Conservation (phyloP, 768 basidiomycete species). For the Trametes elegans region DNA sequence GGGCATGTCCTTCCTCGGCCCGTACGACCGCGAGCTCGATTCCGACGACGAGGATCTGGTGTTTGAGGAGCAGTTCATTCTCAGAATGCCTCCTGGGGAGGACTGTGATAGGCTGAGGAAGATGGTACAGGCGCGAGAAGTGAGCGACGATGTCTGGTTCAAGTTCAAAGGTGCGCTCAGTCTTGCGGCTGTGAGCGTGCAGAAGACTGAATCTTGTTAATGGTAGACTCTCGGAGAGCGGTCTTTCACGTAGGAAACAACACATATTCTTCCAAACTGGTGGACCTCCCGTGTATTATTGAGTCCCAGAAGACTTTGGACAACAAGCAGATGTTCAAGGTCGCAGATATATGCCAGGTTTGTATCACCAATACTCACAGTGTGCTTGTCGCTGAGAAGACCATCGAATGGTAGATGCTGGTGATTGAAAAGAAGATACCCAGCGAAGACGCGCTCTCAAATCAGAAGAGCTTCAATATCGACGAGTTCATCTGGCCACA, state of each 20-base stretch:
- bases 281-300: slow-evolving; percentile 91
- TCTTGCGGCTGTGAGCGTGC: too few species aligned
- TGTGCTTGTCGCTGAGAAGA: not conserved
- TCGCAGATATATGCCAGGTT: slow-evolving; percentile 97
- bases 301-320: slow-evolving; percentile 97
- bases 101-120: slow-evolving; percentile 78
- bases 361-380: slow-evolving; percentile 11
- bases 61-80: slow-evolving; percentile 96
- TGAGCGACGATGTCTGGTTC: slow-evolving; percentile 87
- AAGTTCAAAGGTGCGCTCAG: slow-evolving; percentile 82
- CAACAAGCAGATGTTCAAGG: slow-evolving; percentile 97
- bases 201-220: not conserved
- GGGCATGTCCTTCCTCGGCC: slow-evolving; percentile 85
- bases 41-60: slow-evolving; percentile 92
- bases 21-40: slow-evolving; percentile 92
- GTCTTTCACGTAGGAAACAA: slow-evolving; percentile 83
- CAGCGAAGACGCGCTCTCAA: slow-evolving; percentile 61
- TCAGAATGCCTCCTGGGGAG: slow-evolving; percentile 83
- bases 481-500: slow-evolving; percentile 98
- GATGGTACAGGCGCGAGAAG: slow-evolving; percentile 76
- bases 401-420: slow-evolving; percentile 65
- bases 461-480: slow-evolving; percentile 74
- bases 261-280: slow-evolving; percentile 87
- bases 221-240: slow-evolving; percentile 83
- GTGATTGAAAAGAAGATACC: slow-evolving; percentile 77